Evolutionary conservation across 345 rosid species (phyloP), one percentile per base, ranked within the genome.

Genomic region (Eucalyptus albens): DNA sequence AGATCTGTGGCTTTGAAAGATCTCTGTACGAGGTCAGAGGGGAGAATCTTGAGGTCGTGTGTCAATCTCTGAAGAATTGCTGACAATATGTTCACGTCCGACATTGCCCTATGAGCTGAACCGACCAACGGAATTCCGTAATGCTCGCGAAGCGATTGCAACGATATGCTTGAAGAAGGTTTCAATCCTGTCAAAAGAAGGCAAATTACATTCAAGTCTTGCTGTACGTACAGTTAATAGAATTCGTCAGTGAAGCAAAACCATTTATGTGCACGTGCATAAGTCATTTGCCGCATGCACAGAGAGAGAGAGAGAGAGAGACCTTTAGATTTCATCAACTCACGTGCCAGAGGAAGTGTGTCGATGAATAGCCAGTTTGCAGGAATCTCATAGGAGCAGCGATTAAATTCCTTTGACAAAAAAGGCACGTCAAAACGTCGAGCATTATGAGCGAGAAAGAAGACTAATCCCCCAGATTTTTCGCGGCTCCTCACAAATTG

Each of bases 41-140:
- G 62, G 15, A 96, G 88, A 80, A 95, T 86, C 91, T 97, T 95
- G 90, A 95, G 90, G 89, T 94, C 96, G 27, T 91, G 92, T 27
- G 98, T 93, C 90, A 97, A 89, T 90, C 91, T 96, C 91, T 96
- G 98, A 62, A 97, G 91, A 91, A 97, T 86, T 90, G 91, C 47
- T 44, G 98, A 92, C 90, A 97, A 90, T n/a, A 91, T 55, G 14
- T 89, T 92, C 80, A 95, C 99, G 88, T 97, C 99, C 11, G 98
- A 90, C 97, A 97, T 94, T 67, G 99, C 99, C 92, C 99, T 94
- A 77, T 97, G 99, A 86, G 99, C 97, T 26, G 95, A 80, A 91
- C 97, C 98, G 4, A 88, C 90, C 81, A 92, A 92, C 11, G 92
- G 86, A 29, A 97, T 91, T 10, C 44, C 29, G 31, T 93, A 95